A percentile compares a stretch with the other conserved stretches of the same genome.
These are phyloP conservation scores for Penicillium turbatum DNA, from an alignment of 495 filamentous ascomycete species.

Conservation along the genomic window DNA sequence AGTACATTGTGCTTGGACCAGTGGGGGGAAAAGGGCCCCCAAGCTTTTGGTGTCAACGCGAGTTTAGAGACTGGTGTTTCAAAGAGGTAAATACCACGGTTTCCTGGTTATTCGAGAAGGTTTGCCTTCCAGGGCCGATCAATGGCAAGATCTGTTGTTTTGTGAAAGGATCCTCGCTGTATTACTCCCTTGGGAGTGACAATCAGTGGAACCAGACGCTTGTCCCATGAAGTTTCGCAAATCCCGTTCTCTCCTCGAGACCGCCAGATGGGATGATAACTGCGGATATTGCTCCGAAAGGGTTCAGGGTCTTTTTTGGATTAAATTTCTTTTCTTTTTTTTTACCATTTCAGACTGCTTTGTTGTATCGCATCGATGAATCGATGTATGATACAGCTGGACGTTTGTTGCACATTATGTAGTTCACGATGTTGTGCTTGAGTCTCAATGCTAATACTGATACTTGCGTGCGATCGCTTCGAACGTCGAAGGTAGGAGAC, in stretches of 20 bases:
- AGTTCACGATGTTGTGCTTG: no score
- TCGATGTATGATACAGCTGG: no score
- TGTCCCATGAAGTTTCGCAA: constrained; percentile 4
- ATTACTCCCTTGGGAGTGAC: constrained; percentile 20
- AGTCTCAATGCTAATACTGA: no score
- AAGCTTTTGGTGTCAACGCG: background rate
- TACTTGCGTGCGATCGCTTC: no score
- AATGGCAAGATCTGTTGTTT: background rate
- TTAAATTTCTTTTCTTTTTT: no score
- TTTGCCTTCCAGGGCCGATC: constrained; percentile 8
- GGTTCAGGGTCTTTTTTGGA: background rate
- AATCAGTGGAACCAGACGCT: constrained; percentile 31
- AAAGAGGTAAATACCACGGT: background rate
- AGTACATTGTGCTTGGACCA: constrained; percentile 9
- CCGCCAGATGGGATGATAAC: constrained; percentile 12
- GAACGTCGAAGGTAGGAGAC: no score
- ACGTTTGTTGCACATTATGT: no score
- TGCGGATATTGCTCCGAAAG: constrained; percentile 6
- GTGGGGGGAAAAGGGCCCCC: constrained; percentile 5
- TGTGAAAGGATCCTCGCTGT: constrained; percentile 18
- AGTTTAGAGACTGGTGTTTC: background rate
- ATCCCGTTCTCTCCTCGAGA: constrained; percentile 10
- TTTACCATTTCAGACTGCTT: background rate
- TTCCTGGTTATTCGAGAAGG: constrained; percentile 3
- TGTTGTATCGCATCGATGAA: background rate